Evolutionary conservation across 1,284 basidiomycete species (phyloP).

Genomic region (Tilletia caries): DNA sequence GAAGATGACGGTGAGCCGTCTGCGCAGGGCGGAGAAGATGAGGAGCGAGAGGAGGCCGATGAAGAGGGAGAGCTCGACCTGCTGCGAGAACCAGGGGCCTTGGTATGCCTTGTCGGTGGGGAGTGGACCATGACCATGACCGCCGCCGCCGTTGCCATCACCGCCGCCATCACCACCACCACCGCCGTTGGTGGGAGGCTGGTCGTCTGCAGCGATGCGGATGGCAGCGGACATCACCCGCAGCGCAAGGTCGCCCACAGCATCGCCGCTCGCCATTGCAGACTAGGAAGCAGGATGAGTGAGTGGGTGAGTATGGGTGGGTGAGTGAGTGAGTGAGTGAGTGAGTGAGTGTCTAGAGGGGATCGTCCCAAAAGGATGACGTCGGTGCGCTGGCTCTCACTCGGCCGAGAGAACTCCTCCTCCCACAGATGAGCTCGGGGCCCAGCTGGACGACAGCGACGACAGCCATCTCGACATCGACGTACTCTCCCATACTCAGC

Average conservation of each 20-base stretch:
- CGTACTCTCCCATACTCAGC: too few species aligned
- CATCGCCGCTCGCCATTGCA: too few species aligned
- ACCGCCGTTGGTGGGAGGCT: background rate
- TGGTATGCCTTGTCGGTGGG: constrained; percentile 24
- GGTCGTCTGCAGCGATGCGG: background rate
- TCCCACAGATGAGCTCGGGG: too few species aligned
- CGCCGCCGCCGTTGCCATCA: background rate
- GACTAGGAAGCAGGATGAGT: too few species aligned
- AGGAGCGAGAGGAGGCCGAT: constrained; percentile 79
- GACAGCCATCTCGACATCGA: background rate
- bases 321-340: too few species aligned
- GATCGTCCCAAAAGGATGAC: too few species aligned
- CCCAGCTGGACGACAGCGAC: background rate
- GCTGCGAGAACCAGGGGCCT: constrained; percentile 89
- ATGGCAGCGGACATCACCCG: background rate
- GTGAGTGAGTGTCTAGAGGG: too few species aligned
- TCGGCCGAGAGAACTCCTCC: background rate
- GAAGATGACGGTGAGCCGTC: constrained; percentile 81
- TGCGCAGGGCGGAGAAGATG: constrained; percentile 80
- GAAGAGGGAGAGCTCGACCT: constrained; percentile 71
- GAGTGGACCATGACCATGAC: background rate
- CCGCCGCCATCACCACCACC: background rate
- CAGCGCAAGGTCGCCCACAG: background rate
- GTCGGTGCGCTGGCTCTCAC: background rate
- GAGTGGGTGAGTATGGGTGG: too few species aligned